phyloP scores from a whole-genome alignment of 2,329 filamentous ascomycete species.

The Aspergillus proliferans region DNA sequence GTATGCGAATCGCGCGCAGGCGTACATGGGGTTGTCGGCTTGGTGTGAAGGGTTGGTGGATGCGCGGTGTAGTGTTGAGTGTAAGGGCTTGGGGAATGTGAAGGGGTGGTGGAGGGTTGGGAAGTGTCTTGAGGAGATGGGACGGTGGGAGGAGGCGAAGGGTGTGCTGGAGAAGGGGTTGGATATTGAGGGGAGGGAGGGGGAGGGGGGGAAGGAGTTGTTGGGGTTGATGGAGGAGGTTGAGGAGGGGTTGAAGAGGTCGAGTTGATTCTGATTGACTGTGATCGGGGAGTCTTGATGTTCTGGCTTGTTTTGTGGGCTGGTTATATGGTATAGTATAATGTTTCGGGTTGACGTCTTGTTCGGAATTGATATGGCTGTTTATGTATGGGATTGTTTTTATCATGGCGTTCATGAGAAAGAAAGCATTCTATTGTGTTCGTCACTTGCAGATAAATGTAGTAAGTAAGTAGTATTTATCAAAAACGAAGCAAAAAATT shows the following conservation, averaged over 20 bases:
- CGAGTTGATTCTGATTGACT: not conserved
- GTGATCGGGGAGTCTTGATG: not conserved
- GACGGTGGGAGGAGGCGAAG: constrained; percentile 70
- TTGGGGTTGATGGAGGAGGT: constrained; percentile 58
- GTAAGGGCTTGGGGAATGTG: constrained; percentile 76
- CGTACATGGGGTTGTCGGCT: constrained; percentile 71
- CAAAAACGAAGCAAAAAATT: not conserved
- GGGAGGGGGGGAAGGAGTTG: constrained; percentile 45
- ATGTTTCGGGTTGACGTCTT: no score
- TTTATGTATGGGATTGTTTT: no score
- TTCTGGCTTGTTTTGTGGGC: not conserved
- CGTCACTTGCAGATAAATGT: not conserved
- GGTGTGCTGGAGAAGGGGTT: constrained; percentile 71
- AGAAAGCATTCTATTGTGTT: not conserved
- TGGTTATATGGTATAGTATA: not conserved
- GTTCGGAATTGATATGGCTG: no score
- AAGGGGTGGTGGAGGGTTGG: constrained; percentile 94
- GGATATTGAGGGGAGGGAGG: constrained; percentile 67
- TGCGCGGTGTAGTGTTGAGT: constrained; percentile 80
- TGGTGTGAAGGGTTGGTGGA: constrained; percentile 88
- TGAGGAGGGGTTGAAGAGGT: constrained; percentile 55
- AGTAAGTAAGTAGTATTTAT: not conserved
- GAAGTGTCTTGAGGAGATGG: constrained; percentile 85
- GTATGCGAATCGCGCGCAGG: constrained; percentile 83
- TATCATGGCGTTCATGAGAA: no score